phyloP scores from a whole-genome alignment of 208 protist species.

The Willaertia magna region DNA sequence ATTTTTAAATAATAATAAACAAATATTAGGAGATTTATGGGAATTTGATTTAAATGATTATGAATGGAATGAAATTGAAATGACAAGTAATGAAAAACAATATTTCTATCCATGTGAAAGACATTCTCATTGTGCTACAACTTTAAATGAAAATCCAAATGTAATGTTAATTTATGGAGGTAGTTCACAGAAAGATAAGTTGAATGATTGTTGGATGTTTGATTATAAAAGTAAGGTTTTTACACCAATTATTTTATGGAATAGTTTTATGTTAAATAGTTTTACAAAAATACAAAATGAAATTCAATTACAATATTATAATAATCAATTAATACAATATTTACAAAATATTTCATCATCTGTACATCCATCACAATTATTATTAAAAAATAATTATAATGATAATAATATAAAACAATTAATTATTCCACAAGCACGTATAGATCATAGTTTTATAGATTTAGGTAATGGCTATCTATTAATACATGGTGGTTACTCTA shows the following conservation, averaged over 20 bases:
- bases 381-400: neutral
- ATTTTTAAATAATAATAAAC: too few relatives aligned
- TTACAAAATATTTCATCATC: neutral
- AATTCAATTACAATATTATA: too few relatives aligned
- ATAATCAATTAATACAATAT: neutral
- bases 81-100: neutral
- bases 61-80: neutral
- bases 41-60: neutral
- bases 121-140: neutral
- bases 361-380: neutral
- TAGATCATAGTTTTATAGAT: neutral
- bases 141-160: neutral
- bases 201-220: neutral
- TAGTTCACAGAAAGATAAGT: neutral
- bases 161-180: neutral
- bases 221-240: neutral
- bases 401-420: too few relatives aligned
- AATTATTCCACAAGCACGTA: neutral
- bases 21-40: neutral
- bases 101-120: neutral
- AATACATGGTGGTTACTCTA: neutral
- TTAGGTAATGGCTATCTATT: neutral
- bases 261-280: neutral
- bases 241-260: neutral
- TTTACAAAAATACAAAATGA: too few relatives aligned